Base-by-base conservation (phyloP, 1,139 yeast species). In the Schwanniomyces etchellsii region DNA sequence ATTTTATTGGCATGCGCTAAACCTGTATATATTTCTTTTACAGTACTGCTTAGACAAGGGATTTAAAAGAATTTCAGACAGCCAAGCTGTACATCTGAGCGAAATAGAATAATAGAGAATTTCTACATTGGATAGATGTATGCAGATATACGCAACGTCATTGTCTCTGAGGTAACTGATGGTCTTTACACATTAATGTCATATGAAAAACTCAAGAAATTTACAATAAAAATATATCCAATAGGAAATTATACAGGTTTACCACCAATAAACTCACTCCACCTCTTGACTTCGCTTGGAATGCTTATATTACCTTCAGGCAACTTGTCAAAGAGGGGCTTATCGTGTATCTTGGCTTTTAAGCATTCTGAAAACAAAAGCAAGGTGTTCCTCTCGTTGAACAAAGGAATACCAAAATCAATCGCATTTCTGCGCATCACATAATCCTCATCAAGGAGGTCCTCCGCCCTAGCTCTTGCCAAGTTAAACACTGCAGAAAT, bases 351-450 rank as follows among this genome's bases (percentile, higher is more conserved):
- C 55, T 86, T 86, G 34, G 65, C 76, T 46, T 75, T 75, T 62
- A 91, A 72, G 42, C 96, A 85, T 52, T 79, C 68, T 15, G 97
- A 89, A 59, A 93, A 91, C 45, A 93, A 67, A 47, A 79, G 58
- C 3, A 96, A 81, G 20, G 98, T 91, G 55, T 86, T 80, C 43
- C 97, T 96, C 64, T 91, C 98, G 54, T 91, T 91, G 68, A 91
- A 89, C 56, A 91, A 70, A 29, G 98, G 96, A 49, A 91, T 82
- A 37, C 85, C 97, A 57, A 93, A 91, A 60, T 91, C 99, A 64
- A 91, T 93, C 31, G 98, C 97, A 57, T 89, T 91, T 69, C 99
- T 81, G 71, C 99, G 81, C 97, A 91, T 91, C 34, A 89, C 82
- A 55, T 91, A 91, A 62, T 91, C 97, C 58, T 83, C 81, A 50